These are phyloP conservation scores for Lachancea nothofagi DNA, from an alignment of 805 yeast species.

Conservation along the genomic window DNA sequence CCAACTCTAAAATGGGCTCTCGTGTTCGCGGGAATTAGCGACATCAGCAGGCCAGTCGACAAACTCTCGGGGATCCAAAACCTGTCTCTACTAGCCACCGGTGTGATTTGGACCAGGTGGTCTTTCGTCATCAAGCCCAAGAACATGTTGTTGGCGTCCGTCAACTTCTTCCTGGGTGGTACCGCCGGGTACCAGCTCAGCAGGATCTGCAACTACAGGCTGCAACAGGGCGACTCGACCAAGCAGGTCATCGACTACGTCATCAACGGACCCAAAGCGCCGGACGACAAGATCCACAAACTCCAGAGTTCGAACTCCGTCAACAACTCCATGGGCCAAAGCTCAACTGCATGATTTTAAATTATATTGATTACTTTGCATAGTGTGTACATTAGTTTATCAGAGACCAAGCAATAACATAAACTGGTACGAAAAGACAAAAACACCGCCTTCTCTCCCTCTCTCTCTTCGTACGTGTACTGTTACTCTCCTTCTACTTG, in stretches of 20 bases:
- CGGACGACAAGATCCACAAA: constrained; percentile 6
- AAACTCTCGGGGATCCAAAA: constrained; percentile 71
- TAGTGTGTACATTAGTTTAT: no score
- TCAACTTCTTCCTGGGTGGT: constrained; percentile 84
- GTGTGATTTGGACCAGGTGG: constrained; percentile 98
- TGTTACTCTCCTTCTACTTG: no score
- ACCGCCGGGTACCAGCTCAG: constrained; percentile 82
- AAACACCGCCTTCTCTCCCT: no score
- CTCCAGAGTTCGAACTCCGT: constrained; percentile 2
- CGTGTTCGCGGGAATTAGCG: constrained; percentile 87
- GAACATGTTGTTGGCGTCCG: constrained; percentile 82
- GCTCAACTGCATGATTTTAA: constrained; percentile 8
- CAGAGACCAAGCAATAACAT: no score
- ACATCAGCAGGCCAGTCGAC: constrained; percentile 86
- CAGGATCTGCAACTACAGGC: constrained; percentile 67
- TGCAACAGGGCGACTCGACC: constrained; percentile 54
- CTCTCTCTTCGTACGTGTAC: no score
- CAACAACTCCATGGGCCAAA: constrained; percentile 7
- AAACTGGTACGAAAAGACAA: no score
- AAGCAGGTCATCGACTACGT: constrained; percentile 55
- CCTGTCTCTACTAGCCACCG: constrained; percentile 78
- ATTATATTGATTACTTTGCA: no score
- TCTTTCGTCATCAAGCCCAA: constrained; percentile 88
- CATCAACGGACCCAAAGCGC: constrained; percentile 39
- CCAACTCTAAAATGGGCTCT: constrained; percentile 76